These are phyloP conservation scores for Kwoniella europaea DNA, from an alignment of 768 basidiomycete species.

Conservation along the genomic window DNA sequence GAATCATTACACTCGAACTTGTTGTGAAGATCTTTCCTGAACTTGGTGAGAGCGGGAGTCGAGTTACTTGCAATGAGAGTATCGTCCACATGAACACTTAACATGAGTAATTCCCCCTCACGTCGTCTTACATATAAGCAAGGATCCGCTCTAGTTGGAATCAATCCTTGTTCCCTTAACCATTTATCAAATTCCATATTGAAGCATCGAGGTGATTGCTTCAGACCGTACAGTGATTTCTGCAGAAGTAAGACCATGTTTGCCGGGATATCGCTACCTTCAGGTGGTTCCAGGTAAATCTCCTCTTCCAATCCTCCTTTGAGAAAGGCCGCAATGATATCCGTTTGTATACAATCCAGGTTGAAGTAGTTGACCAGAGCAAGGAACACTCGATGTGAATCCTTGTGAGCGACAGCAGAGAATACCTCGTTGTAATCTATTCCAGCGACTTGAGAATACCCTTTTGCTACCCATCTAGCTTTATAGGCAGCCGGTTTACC, in stretches of 20 bases:
- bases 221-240: constrained; percentile 32
- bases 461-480: constrained; percentile 32
- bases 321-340: constrained; percentile 30
- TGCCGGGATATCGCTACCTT: constrained; percentile 6
- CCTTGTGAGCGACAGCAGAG: constrained; percentile 26
- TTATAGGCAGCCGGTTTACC: constrained; percentile 34
- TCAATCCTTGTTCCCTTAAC: constrained; percentile 23
- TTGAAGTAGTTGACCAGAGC: constrained; percentile 20
- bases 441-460: constrained; percentile 24
- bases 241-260: constrained; percentile 14
- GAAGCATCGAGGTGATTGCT: constrained; percentile 28
- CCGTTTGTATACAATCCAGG: constrained; percentile 22
- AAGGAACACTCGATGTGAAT: constrained; percentile 25
- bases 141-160: constrained; percentile 8
- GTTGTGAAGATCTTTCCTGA: constrained; percentile 13
- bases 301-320: constrained; percentile 21
- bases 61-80: constrained; percentile 22
- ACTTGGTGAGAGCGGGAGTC: constrained; percentile 1
- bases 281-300: constrained; percentile 18
- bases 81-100: constrained; percentile 30
- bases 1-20: constrained; percentile 13
- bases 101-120: constrained; percentile 5
- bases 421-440: constrained; percentile 27
- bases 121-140: neutral
- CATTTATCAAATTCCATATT: constrained; percentile 30